Evolutionary conservation across 1,284 basidiomycete species (phyloP).

Genomic region (Rhizopogon parksii): DNA sequence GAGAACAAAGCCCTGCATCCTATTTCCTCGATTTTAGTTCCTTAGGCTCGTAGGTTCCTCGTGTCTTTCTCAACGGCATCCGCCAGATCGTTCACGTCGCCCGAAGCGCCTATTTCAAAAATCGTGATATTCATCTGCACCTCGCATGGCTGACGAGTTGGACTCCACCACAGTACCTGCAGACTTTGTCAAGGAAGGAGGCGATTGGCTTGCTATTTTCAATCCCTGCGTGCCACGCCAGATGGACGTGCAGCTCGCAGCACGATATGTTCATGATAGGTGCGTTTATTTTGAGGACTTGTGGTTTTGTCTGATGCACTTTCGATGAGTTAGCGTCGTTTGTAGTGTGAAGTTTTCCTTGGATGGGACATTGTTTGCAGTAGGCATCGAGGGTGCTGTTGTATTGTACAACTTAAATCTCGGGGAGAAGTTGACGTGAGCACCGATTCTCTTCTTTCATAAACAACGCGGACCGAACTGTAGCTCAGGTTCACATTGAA

Average conservation of each 20-base stretch:
- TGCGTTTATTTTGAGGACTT: constrained; percentile 15
- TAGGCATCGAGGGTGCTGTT: constrained; percentile 28
- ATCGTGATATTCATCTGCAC: constrained; percentile 1
- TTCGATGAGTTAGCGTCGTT: constrained; percentile 18
- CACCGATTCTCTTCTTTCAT: background rate
- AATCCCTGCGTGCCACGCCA: constrained; percentile 29
- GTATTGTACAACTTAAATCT: constrained; percentile 24
- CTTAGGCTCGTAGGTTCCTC: background rate
- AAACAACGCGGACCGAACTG: background rate
- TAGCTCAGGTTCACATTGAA: constrained; percentile 23
- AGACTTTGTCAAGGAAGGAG: constrained; percentile 32
- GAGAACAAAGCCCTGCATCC: background rate
- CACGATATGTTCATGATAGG: constrained; percentile 23
- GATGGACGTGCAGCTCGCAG: constrained; percentile 29
- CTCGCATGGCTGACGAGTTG: constrained; percentile 21
- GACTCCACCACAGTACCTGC: constrained; percentile 27
- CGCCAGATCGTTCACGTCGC: background rate
- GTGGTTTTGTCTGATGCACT: background rate
- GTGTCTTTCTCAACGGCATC: background rate
- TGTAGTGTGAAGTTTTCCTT: constrained; percentile 29
- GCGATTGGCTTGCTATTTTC: constrained; percentile 31
- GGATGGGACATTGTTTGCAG: constrained; percentile 27
- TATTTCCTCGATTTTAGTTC: background rate
- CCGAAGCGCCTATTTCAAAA: background rate
- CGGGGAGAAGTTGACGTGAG: constrained; percentile 26